Evolutionary conservation across 345 rosid genomes (phyloP).

Genomic region (Melaleuca alternifolia): DNA sequence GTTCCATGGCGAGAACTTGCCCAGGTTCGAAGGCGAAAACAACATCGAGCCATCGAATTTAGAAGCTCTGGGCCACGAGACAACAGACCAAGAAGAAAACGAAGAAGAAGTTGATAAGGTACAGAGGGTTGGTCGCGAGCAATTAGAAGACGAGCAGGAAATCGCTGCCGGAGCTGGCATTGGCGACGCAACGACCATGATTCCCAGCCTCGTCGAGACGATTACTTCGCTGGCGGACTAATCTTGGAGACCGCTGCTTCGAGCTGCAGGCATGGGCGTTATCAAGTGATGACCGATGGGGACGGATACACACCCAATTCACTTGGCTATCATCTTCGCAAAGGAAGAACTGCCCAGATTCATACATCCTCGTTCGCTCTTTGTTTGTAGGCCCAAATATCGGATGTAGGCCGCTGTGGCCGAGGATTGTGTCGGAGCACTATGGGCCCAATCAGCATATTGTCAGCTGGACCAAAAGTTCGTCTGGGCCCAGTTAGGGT

Average conservation of each 20-base stretch:
- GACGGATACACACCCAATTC: background rate
- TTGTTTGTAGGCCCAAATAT: background rate
- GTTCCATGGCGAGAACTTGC: conserved; percentile 44
- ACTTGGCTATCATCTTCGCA: background rate
- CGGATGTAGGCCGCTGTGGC: background rate
- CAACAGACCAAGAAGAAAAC: conserved; percentile 11
- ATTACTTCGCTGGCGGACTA: background rate
- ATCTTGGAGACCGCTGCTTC: background rate
- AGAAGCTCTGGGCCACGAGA: conserved; percentile 17
- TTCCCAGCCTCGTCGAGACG: background rate
- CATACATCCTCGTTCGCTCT: background rate
- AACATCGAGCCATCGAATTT: conserved; percentile 17
- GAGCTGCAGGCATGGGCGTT: background rate
- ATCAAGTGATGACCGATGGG: background rate
- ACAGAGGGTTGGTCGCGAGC: background rate
- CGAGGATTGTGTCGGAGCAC: background rate
- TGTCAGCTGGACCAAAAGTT: no score
- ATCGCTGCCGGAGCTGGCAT: background rate
- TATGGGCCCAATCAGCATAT: no score
- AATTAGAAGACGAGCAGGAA: background rate
- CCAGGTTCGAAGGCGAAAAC: conserved; percentile 27
- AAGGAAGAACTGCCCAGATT: background rate
- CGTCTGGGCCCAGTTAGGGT: no score
- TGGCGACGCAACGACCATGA: background rate
- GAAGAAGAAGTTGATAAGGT: conserved; percentile 3